Percentiles rank a stretch among this genome's conserved stretches.
phyloP scores from a whole-genome alignment of 2,329 filamentous ascomycete species.

The Sclerotinia minor region DNA sequence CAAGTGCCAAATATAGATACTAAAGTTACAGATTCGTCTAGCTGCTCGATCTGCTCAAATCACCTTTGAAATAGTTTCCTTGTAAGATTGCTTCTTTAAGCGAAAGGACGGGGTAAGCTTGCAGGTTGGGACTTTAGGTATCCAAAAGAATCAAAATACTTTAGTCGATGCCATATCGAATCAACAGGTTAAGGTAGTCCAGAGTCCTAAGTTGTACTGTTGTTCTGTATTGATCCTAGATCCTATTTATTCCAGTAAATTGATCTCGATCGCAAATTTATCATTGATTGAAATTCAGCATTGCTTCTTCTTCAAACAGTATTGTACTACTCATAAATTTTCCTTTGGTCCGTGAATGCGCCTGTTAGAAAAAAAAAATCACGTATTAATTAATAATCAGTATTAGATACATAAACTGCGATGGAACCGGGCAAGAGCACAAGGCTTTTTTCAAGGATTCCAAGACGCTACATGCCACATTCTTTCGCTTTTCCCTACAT shows the following conservation, averaged over 20 bases:
- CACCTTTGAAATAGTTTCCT: no score
- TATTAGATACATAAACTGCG: not conserved
- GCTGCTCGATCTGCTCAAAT: not conserved
- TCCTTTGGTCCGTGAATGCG: no score
- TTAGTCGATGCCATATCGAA: not conserved
- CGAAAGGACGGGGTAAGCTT: not conserved
- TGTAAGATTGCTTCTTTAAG: not conserved
- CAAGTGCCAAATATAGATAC: not conserved
- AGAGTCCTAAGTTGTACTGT: not conserved
- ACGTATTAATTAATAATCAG: not conserved
- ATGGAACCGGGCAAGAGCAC: not conserved
- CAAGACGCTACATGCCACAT: not conserved
- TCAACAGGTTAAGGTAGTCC: not conserved
- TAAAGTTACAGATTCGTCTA: no score
- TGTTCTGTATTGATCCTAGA: no score
- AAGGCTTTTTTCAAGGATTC: not conserved
- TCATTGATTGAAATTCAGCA: no score
- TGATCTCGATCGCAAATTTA: no score
- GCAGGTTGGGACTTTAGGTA: no score
- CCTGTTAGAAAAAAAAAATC: not conserved
- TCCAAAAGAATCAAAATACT: fast-evolving
- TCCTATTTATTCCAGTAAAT: no score
- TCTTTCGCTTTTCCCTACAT: not conserved
- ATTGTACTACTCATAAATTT: no score
- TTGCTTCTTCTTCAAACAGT: no score